Evolutionary conservation across 768 basidiomycete genomes (phyloP).

Genomic region (Russula brevipes): DNA sequence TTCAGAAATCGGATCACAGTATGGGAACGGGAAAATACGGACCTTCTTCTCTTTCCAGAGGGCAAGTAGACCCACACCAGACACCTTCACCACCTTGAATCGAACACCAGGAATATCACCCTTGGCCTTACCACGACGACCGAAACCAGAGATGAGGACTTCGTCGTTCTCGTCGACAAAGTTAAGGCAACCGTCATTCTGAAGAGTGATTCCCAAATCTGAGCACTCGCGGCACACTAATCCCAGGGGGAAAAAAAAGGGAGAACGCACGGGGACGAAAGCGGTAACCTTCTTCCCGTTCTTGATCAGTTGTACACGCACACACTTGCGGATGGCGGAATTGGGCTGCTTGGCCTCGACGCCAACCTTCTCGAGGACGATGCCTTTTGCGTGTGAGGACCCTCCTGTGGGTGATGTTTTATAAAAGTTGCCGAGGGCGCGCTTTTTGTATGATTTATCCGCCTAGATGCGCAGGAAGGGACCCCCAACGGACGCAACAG

Average conservation of each 20-base stretch:
- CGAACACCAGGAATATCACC: constrained; percentile 99
- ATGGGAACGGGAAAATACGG: constrained; percentile 27
- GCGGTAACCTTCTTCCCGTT: constrained; percentile 99
- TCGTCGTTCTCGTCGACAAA: constrained; percentile 99
- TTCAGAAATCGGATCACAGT: constrained; percentile 4
- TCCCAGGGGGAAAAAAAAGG: background rate
- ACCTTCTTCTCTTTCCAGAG: constrained; percentile 99
- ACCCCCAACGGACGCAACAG: background rate
- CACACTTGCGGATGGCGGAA: constrained; percentile 99
- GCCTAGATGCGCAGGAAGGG: constrained; percentile 48
- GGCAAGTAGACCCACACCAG: constrained; percentile 96
- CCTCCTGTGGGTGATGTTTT: constrained; percentile 99
- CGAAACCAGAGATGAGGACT: constrained; percentile 99
- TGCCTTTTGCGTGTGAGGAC: constrained; percentile 99
- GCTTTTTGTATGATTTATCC: constrained; percentile 99
- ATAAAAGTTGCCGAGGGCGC: constrained; percentile 98
- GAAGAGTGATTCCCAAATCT: constrained; percentile 9
- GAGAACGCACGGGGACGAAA: constrained; percentile 84
- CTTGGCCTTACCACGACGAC: constrained; percentile 99
- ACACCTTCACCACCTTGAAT: constrained; percentile 99
- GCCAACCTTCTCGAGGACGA: constrained; percentile 99
- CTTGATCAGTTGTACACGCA: constrained; percentile 99
- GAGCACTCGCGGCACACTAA: background rate
- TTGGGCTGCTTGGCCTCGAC: constrained; percentile 99
- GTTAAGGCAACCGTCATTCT: constrained; percentile 97